These are phyloP conservation scores for Halophytophthora polymorphica DNA, from an alignment of 352 stramenopile genomes.

Conservation along the genomic window DNA sequence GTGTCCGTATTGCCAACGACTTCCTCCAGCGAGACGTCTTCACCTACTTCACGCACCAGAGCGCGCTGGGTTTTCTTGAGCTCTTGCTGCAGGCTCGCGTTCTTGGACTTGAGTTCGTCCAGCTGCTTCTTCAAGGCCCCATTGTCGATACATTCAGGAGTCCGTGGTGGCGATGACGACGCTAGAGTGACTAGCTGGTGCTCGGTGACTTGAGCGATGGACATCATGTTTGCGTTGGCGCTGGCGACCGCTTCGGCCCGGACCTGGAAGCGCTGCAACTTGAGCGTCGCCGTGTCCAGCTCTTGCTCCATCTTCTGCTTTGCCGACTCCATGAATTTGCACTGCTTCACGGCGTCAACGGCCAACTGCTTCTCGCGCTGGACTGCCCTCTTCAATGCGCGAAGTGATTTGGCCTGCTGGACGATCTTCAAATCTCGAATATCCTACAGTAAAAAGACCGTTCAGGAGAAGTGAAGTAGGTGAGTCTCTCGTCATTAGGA, in stretches of 20 bases:
- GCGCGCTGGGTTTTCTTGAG: conserved; percentile 75
- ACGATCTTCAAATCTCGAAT: conserved; percentile 77
- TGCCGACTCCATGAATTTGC: conserved; percentile 28
- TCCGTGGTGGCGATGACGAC: neutral
- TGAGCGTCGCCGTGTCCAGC: conserved; percentile 60
- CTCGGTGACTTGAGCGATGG: neutral
- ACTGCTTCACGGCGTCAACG: conserved; percentile 34
- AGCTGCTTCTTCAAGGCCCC: conserved; percentile 40
- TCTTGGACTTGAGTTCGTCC: conserved; percentile 64
- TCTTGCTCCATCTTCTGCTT: conserved; percentile 49
- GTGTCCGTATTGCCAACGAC: conserved; percentile 31
- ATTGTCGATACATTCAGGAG: neutral
- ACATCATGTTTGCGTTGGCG: conserved; percentile 1
- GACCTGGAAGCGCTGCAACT: conserved; percentile 49
- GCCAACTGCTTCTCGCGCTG: conserved; percentile 61
- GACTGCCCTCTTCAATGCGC: conserved; percentile 48
- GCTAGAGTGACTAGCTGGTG: conserved; percentile 5
- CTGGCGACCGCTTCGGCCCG: conserved; percentile 26
- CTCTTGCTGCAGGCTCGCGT: conserved; percentile 46
- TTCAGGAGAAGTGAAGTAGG: neutral
- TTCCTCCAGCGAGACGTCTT: conserved; percentile 52
- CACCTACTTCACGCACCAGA: conserved; percentile 59
- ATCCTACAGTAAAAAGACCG: conserved; percentile 35
- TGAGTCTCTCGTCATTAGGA: neutral
- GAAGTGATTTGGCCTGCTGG: conserved; percentile 68